These are phyloP conservation scores for Chrysophaeum taylorii DNA, from an alignment of 352 stramenopile species.

Conservation along the genomic window DNA sequence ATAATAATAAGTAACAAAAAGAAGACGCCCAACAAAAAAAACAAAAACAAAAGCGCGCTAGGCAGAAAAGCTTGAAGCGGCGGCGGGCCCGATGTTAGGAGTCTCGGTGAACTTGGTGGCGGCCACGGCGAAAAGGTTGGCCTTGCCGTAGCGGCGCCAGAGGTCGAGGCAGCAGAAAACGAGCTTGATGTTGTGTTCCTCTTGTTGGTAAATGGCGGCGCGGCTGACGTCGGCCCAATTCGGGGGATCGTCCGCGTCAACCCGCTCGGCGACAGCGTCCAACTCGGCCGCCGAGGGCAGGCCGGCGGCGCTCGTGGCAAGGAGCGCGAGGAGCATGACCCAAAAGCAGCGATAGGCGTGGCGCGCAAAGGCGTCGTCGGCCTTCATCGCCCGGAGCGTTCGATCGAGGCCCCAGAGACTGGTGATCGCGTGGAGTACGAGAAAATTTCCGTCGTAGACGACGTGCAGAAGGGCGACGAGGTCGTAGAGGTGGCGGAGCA, in stretches of 20 bases:
- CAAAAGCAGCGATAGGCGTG: no score
- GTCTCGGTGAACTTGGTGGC: slow-evolving; percentile 20
- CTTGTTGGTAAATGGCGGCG: slow-evolving; percentile 10
- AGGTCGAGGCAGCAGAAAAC: slow-evolving; percentile 18
- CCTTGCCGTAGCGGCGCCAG: slow-evolving; percentile 17
- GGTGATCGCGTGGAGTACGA: slow-evolving; percentile 21
- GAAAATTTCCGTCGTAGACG: slow-evolving; percentile 18
- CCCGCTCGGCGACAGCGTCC: no score
- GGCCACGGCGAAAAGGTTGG: slow-evolving; percentile 14
- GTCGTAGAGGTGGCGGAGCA: slow-evolving; percentile 18
- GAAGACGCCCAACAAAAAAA: no score
- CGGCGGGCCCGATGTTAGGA: slow-evolving; percentile 23
- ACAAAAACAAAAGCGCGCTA: no score
- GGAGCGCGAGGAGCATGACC: no score
- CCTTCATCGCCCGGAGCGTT: not conserved
- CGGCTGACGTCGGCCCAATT: slow-evolving; percentile 8
- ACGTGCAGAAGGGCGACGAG: not conserved
- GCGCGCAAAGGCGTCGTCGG: not conserved
- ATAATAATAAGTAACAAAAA: no score
- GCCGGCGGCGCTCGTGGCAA: no score
- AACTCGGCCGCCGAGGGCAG: no score
- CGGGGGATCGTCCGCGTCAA: not conserved
- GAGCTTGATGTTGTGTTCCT: slow-evolving; percentile 27
- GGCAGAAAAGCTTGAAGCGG: no score
- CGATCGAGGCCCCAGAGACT: slow-evolving; percentile 19